These are phyloP conservation scores for Potentilla sterilis DNA, from an alignment of 306 rosid species.

Conservation along the genomic window DNA sequence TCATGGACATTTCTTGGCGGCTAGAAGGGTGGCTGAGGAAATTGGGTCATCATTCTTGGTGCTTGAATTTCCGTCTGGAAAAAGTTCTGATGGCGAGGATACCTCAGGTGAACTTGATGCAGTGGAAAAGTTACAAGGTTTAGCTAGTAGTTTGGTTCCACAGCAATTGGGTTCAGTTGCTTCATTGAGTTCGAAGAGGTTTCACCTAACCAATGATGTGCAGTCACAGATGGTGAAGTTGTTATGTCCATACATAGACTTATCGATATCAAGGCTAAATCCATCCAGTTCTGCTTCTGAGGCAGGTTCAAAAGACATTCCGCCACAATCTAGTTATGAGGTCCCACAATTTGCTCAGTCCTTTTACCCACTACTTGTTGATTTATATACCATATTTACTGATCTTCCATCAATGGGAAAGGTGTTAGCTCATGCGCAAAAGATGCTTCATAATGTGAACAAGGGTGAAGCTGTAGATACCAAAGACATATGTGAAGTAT, in stretches of 20 bases:
- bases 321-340: constrained; percentile 37
- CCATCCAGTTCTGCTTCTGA: constrained; percentile 22
- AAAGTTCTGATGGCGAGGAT: constrained; percentile 25
- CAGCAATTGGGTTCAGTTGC: constrained; percentile 37
- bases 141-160: constrained; percentile 58
- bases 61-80: constrained; percentile 46
- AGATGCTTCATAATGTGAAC: constrained; percentile 59
- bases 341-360: constrained; percentile 62
- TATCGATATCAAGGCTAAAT: constrained; percentile 21
- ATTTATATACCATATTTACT: constrained; percentile 50
- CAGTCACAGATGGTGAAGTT: constrained; percentile 38
- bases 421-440: constrained; percentile 63
- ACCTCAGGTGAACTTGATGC: constrained; percentile 30
- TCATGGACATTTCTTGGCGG: constrained; percentile 62
- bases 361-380: constrained; percentile 68
- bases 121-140: constrained; percentile 33
- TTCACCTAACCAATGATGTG: constrained; percentile 39
- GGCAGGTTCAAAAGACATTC: constrained; percentile 36
- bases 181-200: constrained; percentile 30
- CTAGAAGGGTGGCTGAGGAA: constrained; percentile 62
- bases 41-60: constrained; percentile 58
- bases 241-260: constrained; percentile 41
- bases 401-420: constrained; percentile 61
- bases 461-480: constrained; percentile 62
- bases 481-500: constrained; percentile 51